A percentile compares a stretch with the other conserved stretches of the same genome.
phyloP scores from a whole-genome alignment of 768 basidiomycete genomes.

The Lactarius sp. region DNA sequence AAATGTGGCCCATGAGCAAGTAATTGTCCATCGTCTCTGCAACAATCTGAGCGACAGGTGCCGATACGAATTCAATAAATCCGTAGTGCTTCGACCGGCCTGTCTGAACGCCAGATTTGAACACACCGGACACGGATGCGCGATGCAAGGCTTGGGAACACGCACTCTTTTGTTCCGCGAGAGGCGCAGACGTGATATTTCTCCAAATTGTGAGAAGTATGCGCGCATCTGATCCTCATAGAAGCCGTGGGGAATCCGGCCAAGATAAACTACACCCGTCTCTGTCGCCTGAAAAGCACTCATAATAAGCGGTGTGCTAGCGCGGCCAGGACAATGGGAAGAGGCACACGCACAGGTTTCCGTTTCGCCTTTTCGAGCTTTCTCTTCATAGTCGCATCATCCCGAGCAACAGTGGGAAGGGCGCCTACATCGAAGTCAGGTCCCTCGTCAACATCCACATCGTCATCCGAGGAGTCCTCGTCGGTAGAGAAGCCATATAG shows the following conservation, averaged over 20 bases:
- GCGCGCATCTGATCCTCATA: slow-evolving; percentile 91
- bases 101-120: slow-evolving; percentile 47
- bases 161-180: slow-evolving; percentile 89
- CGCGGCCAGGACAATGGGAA: not conserved
- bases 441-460: slow-evolving; percentile 50
- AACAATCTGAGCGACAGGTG: slow-evolving; percentile 88
- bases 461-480: slow-evolving; percentile 74
- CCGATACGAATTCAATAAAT: slow-evolving; percentile 91
- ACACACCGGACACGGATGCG: not conserved
- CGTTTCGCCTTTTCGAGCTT: slow-evolving; percentile 49
- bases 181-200: slow-evolving; percentile 79
- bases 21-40: slow-evolving; percentile 99
- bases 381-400: slow-evolving; percentile 71
- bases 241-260: slow-evolving; percentile 94
- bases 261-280: slow-evolving; percentile 82
- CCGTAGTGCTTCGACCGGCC: slow-evolving; percentile 96
- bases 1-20: slow-evolving; percentile 88
- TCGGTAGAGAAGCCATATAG: slow-evolving; percentile 75
- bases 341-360: slow-evolving; percentile 52
- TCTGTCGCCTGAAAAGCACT: slow-evolving; percentile 46
- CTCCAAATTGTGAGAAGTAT: slow-evolving; percentile 95
- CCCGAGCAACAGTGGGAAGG: slow-evolving; percentile 84
- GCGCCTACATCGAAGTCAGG: slow-evolving; percentile 59
- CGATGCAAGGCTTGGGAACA: not conserved
- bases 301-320: slow-evolving; percentile 8